A percentile compares a stretch with the other conserved stretches of the same genome.
phyloP scores from a whole-genome alignment of 1,284 basidiomycete species.

The Exobasidium rhododendri region DNA sequence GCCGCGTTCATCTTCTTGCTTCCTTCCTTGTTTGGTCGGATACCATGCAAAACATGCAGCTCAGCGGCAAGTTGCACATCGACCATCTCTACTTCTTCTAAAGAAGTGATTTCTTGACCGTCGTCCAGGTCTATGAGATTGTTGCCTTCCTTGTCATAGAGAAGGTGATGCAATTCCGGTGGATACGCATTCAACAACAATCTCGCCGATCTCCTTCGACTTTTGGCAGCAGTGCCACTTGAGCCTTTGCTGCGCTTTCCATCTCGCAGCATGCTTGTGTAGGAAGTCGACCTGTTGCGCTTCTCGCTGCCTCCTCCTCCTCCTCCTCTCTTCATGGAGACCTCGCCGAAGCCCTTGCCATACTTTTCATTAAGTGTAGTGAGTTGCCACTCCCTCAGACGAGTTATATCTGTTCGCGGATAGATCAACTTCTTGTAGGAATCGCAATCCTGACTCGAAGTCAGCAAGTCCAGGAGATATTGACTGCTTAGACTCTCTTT shows the following conservation, averaged over 20 bases:
- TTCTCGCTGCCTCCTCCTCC: not conserved
- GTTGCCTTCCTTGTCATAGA: conserved; percentile 10
- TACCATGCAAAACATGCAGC: conserved; percentile 11
- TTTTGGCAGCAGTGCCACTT: not conserved
- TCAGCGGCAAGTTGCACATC: conserved; percentile 15
- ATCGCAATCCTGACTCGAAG: not conserved
- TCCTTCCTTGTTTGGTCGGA: not conserved
- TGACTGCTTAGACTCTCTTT: not conserved
- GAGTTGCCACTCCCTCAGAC: conserved; percentile 6
- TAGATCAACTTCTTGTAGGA: not conserved
- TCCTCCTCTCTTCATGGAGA: not conserved
- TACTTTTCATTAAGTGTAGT: not conserved
- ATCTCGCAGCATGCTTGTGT: not conserved
- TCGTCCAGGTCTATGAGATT: not conserved
- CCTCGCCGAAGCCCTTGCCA: not conserved
- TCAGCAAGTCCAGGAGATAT: not conserved
- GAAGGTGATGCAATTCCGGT: conserved; percentile 8
- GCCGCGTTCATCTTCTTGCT: not conserved
- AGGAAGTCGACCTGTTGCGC: conserved; percentile 1
- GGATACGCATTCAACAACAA: conserved; percentile 1
- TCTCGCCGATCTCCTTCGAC: not conserved
- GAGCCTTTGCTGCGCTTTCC: not conserved
- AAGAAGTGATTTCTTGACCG: not conserved
- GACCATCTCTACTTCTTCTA: conserved; percentile 8
- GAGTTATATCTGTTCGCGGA: not conserved